These are phyloP conservation scores for Globisporangium nodosum DNA, from an alignment of 352 stramenopile genomes.

Conservation along the genomic window DNA sequence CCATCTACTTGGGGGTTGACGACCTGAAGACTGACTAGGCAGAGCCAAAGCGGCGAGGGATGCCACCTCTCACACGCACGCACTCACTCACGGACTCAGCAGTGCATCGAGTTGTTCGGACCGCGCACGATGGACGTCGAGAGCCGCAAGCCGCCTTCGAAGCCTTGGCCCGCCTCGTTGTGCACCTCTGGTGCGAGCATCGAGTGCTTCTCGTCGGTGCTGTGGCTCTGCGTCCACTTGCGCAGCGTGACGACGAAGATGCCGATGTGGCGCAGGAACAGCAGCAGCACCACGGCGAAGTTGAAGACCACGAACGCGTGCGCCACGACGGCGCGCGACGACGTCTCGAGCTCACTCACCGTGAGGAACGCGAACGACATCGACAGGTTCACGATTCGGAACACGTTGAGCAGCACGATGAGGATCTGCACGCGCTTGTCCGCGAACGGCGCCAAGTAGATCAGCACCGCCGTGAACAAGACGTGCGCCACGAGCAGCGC, in stretches of 20 bases:
- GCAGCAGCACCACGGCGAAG: slow-evolving; percentile 42
- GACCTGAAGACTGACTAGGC: too few species aligned
- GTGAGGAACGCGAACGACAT: slow-evolving; percentile 54
- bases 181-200: slow-evolving; percentile 7
- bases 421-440: slow-evolving; percentile 27
- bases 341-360: slow-evolving; percentile 29
- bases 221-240: slow-evolving; percentile 27
- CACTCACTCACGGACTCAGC: neutral
- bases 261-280: slow-evolving; percentile 53
- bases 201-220: neutral
- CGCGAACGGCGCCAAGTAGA: slow-evolving; percentile 49
- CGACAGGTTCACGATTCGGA: slow-evolving; percentile 49
- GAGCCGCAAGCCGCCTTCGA: neutral
- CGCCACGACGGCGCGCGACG: slow-evolving; percentile 30
- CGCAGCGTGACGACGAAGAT: slow-evolving; percentile 49
- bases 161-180: neutral
- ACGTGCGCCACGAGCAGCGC: slow-evolving; percentile 43
- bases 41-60: too few species aligned
- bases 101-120: slow-evolving; percentile 13
- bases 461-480: slow-evolving; percentile 38
- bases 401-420: slow-evolving; percentile 29
- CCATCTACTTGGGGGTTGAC: too few species aligned
- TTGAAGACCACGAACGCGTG: slow-evolving; percentile 58
- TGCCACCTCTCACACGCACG: neutral
- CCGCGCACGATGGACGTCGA: slow-evolving; percentile 1